Evolutionary conservation across 805 yeast species (phyloP), one percentile per base, ranked within the genome.

Genomic region (Myxozyma udenii): DNA sequence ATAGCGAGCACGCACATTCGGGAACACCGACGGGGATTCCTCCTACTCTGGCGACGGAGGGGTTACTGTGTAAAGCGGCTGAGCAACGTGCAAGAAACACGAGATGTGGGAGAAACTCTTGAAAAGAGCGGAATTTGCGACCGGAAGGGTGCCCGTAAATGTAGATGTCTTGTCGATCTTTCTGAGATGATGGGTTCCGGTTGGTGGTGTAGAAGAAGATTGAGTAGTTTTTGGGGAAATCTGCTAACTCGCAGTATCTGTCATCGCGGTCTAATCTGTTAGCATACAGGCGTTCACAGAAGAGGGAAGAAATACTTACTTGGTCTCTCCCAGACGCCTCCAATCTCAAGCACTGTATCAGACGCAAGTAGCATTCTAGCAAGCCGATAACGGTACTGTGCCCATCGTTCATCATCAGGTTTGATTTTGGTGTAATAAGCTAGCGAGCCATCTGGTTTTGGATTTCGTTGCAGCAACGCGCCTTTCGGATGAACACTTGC

Each of bases 61-160:
- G 9, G 33, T 28, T 28, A 28, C 14, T 28, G 33, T 28, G 14
- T 9, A 28, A 14, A 9, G 33, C 33, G 14, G 33, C 33, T 9
- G 33, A 28, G 33, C 33, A 24, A 42, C 35, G 26, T 14, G 28
- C 37, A 7, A 52, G 48, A 54, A 52, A 55, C 21, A 43, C n/a
- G 11, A 51, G 41, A 39, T 57, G 61, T 9, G 50, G 52, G 7
- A 25, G 25, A 32, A 57, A 48, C 25, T 57, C 59, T 2, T 16
- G 25, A 9, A 48, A 19, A 3, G 54, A 43, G n/a, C 52, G 54
- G 43, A 40, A 55, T 19, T 44, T 42, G 16, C 39, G 41, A 4
- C 61, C 61, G 1, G 61, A 47, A 3, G 61, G 61, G 38, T 57
- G 61, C 26, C 61, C 61, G 36, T 25, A 57, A 11, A 56, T 12